phyloP scores from a whole-genome alignment of 345 rosid genomes.

The Syzygium grande region DNA sequence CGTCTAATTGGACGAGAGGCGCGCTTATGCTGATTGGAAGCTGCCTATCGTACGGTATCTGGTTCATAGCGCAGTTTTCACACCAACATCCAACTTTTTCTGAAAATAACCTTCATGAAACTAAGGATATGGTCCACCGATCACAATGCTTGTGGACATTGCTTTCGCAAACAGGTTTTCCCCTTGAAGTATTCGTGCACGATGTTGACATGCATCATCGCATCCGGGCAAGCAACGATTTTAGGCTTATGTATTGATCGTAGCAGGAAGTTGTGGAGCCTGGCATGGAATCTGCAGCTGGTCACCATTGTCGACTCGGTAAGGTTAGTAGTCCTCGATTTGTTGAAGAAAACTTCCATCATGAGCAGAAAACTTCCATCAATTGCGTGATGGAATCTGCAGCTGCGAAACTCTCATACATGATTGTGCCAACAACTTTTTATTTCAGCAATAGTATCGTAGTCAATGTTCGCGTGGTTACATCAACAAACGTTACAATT shows the following conservation, averaged over 20 bases:
- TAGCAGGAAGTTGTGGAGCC: constrained; percentile 11
- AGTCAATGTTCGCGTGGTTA: not conserved
- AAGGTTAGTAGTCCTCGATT: not conserved
- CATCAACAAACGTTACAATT: not conserved
- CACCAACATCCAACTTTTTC: not conserved
- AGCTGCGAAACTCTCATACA: not conserved
- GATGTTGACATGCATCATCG: constrained; percentile 23
- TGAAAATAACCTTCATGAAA: no score
- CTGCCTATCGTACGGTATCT: constrained; percentile 21
- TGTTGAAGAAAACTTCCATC: not conserved
- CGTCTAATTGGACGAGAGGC: constrained; percentile 16
- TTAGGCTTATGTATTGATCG: constrained; percentile 23
- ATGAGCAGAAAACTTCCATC: not conserved
- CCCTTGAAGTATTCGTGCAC: constrained; percentile 32
- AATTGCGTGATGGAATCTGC: not conserved
- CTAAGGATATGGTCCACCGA: not conserved
- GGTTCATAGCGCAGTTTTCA: constrained; percentile 35
- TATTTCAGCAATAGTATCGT: not conserved
- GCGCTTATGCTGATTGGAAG: constrained; percentile 17
- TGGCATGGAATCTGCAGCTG: constrained; percentile 24
- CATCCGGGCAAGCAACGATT: constrained; percentile 13
- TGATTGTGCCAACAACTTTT: not conserved
- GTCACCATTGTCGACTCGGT: constrained; percentile 26
- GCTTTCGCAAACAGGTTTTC: constrained; percentile 12
- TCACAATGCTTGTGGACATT: not conserved